Evolutionary conservation across 2,329 filamentous ascomycete species (phyloP), one percentile per base, ranked within the genome.

Genomic region (Colletotrichum somersetense): DNA sequence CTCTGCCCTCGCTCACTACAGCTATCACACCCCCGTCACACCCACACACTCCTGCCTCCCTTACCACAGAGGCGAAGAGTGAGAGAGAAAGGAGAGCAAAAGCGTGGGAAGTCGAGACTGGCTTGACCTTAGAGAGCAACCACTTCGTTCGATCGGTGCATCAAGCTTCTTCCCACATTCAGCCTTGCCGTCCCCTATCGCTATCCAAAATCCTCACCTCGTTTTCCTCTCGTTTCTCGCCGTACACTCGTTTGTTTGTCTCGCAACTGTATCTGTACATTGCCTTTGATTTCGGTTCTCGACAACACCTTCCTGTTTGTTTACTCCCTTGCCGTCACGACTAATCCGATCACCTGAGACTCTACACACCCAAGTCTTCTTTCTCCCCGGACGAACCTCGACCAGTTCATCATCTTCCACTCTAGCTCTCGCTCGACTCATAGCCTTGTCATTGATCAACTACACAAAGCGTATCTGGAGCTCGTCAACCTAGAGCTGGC

Each of bases 171-270:
- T 67, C 52, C 42, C 50, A 30, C 59, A 55, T 23, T 62, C 67
- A 56, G 55, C 38, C 42, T 53, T 33, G 53, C 11, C 44, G 58
- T 38, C 53, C 67, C 69, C 69, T 53, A 53, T 62, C 61, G 38
- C 63, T 46, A 48, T 57, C 56, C 52, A 23, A 23, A 52, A 58
- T 40, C 35, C 42, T 63, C 42, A 5, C 26, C 30, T 38, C 55
- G 30, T 55, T 57, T 65, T 69, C 64, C 42, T 72, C 63, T 53
- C 50, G 30, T 52, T 42, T 73, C 55, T 64, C 46, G 30, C 67
- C 67, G 35, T 62, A 73, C 71, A 30, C 67, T 73, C 72, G 57
- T 71, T 73, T 72, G 26, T 42, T 52, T 62, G 44, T 40, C 44
- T 68, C 48, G 44, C 66, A 72, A 59, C 23, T 67, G 62, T 62